Conservation (phyloP, 2,329 filamentous ascomycete species). For the Rutstroemia sydowiana region DNA sequence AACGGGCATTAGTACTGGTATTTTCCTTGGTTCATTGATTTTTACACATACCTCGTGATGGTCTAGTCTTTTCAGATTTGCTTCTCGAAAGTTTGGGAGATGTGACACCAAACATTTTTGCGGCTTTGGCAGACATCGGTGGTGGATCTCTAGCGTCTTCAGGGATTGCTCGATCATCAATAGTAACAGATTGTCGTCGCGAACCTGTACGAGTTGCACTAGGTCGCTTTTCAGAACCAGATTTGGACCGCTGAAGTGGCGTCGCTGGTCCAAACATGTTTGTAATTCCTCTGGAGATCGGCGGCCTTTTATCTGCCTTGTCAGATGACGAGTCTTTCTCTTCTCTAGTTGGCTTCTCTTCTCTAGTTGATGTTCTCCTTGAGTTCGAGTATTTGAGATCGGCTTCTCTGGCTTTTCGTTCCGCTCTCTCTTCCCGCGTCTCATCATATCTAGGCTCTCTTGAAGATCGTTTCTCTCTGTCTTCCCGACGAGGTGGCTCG, state of each 20-base stretch:
- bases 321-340: conserved; percentile 69
- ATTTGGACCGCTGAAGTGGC: conserved; percentile 61
- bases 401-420: conserved; percentile 38
- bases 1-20: conserved; percentile 15
- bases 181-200: conserved; percentile 61
- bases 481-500: conserved; percentile 37
- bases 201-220: conserved; percentile 50
- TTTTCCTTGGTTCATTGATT: background rate
- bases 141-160: conserved; percentile 47
- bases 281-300: conserved; percentile 40
- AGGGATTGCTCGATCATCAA: conserved; percentile 51
- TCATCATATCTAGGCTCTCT: conserved; percentile 26
- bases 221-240: conserved; percentile 56
- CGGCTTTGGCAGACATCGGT: conserved; percentile 66
- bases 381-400: conserved; percentile 49
- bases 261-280: conserved; percentile 64
- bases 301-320: conserved; percentile 36
- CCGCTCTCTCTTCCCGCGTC: conserved; percentile 16
- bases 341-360: conserved; percentile 59
- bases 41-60: conserved; percentile 32
- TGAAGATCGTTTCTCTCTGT: conserved; percentile 32
- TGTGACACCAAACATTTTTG: conserved; percentile 61
- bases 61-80: conserved; percentile 42
- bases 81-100: conserved; percentile 41
- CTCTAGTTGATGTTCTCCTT: conserved; percentile 45